A percentile compares a stretch with the other conserved stretches of the same genome.
These are phyloP conservation scores for Beta vulgaris DNA, from an alignment of 148 eudicot genomes.

Conservation along the genomic window DNA sequence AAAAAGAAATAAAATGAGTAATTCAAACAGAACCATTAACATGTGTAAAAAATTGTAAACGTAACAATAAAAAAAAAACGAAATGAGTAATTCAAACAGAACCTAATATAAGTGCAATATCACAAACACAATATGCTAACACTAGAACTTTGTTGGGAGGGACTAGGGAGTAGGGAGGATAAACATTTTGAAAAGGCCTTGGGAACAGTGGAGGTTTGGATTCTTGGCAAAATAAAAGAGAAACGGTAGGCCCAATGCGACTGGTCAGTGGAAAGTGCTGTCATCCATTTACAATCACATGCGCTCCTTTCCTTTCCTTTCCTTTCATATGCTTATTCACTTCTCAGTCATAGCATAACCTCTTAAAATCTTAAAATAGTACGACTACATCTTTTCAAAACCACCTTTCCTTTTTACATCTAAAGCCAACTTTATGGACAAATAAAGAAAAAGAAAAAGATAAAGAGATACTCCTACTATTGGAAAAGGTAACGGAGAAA, in stretches of 20 bases:
- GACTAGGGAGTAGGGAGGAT: not conserved
- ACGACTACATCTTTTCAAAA: not conserved
- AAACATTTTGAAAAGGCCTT: not conserved
- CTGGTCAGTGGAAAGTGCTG: not conserved
- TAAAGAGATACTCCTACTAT: not conserved
- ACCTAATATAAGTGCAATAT: no score
- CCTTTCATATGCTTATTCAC: not conserved
- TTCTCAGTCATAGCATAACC: slow-evolving; percentile 1
- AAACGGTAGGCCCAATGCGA: slow-evolving; percentile 1
- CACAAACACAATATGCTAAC: no score
- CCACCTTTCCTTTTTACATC: not conserved
- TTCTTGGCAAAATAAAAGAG: not conserved
- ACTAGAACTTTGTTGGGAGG: not conserved
- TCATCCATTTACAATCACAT: slow-evolving; percentile 7
- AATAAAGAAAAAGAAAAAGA: not conserved
- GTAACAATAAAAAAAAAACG: no score
- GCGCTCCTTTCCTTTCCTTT: not conserved
- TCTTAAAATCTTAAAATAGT: not conserved
- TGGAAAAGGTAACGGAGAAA: not conserved
- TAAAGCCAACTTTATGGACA: slow-evolving; percentile 19
- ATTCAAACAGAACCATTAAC: no score
- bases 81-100: no score
- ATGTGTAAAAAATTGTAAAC: no score
- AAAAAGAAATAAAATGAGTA: no score
- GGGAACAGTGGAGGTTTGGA: slow-evolving; percentile 3